These are phyloP conservation scores for Triadica sebifera DNA, from an alignment of 345 rosid species.

Conservation along the genomic window DNA sequence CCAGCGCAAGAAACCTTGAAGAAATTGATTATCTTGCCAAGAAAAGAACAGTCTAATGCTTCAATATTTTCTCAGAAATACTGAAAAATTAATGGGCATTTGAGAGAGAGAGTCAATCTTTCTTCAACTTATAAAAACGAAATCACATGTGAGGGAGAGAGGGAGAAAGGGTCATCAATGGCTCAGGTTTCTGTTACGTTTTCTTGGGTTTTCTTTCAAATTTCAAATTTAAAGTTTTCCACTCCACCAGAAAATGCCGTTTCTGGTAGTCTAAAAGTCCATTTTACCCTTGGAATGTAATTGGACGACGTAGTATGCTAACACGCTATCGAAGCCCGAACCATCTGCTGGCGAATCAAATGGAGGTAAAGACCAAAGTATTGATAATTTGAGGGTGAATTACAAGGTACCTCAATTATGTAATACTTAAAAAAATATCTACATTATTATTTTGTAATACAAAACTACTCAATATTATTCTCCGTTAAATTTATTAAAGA, in stretches of 20 bases:
- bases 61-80: neutral
- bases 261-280: neutral
- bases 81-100: neutral
- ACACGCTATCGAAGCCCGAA: neutral
- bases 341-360: neutral
- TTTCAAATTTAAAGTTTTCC: slow-evolving; percentile 20
- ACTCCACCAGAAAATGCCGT: neutral
- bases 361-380: slow-evolving; percentile 48
- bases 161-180: slow-evolving; percentile 12
- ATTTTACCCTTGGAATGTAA: neutral
- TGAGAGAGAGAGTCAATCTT: neutral
- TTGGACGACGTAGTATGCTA: neutral
- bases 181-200: slow-evolving; percentile 21
- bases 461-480: no score
- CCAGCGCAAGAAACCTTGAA: neutral
- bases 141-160: neutral
- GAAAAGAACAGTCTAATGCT: neutral
- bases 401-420: no score
- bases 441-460: no score
- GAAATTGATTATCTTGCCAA: slow-evolving; percentile 5
- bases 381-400: no score
- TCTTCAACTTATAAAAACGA: slow-evolving; percentile 9
- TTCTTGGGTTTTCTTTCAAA: slow-evolving; percentile 26
- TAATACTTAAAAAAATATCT: no score
- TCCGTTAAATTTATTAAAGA: no score